phyloP scores from a whole-genome alignment of 805 yeast species.

The Pichia insulana region DNA sequence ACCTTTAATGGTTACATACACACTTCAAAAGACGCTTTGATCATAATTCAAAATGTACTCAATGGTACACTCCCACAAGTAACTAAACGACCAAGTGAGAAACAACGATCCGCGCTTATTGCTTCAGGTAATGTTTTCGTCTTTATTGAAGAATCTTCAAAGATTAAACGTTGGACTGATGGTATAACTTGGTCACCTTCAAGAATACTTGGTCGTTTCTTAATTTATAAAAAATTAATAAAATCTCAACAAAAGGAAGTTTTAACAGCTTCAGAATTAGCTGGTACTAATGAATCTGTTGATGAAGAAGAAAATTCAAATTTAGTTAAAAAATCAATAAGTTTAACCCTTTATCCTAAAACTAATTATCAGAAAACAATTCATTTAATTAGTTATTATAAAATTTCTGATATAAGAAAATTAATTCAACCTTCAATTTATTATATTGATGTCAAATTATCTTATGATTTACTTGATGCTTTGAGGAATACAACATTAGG shows the following conservation, averaged over 20 bases:
- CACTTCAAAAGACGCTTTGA: constrained; percentile 73
- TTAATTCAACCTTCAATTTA: constrained; percentile 49
- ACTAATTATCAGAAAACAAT: constrained; percentile 34
- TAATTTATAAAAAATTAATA: constrained; percentile 70
- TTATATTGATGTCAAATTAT: constrained; percentile 41
- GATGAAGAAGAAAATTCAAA: neutral
- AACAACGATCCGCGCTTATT: constrained; percentile 59
- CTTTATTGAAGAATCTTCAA: constrained; percentile 72
- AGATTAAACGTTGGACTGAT: constrained; percentile 93
- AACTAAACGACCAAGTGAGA: constrained; percentile 73
- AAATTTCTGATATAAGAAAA: constrained; percentile 63
- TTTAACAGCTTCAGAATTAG: constrained; percentile 12
- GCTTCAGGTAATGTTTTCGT: constrained; percentile 76
- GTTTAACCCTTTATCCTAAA: constrained; percentile 40
- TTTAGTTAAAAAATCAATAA: constrained; percentile 66
- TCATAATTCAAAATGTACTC: constrained; percentile 72
- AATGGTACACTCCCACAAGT: constrained; percentile 52
- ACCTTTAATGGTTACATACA: constrained; percentile 71
- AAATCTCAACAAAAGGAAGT: constrained; percentile 18
- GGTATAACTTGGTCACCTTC: constrained; percentile 94
- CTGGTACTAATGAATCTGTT: constrained; percentile 10
- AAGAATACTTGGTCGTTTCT: constrained; percentile 74
- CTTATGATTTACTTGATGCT: constrained; percentile 43
- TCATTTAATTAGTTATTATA: constrained; percentile 75
- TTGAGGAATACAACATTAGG: constrained; percentile 53